A percentile compares a stretch with the other conserved stretches of the same genome.
Conservation (phyloP, 73 alveolate genomes). For the Urostyla sp. region DNA sequence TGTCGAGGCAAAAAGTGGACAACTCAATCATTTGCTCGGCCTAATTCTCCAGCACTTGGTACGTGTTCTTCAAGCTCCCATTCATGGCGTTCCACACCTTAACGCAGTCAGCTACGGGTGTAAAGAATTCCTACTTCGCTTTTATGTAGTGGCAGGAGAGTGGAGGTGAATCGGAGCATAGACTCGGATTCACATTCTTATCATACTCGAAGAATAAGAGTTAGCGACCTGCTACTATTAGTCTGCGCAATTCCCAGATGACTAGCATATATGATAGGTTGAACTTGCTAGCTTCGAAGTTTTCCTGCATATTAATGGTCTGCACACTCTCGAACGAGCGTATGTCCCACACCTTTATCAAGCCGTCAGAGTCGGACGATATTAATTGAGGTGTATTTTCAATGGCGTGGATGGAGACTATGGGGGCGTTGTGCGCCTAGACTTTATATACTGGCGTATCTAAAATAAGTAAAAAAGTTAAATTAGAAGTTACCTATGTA, state of each 20-base stretch:
- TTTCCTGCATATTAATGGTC: slow-evolving; percentile 78
- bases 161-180: slow-evolving; percentile 83
- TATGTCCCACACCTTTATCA: slow-evolving; percentile 85
- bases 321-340: slow-evolving; percentile 78
- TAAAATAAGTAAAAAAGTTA: too few relatives aligned
- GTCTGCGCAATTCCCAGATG: slow-evolving; percentile 72
- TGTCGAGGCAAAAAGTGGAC: slow-evolving; percentile 79
- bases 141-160: slow-evolving; percentile 73
- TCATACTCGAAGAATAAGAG: slow-evolving; percentile 83
- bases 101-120: slow-evolving; percentile 79
- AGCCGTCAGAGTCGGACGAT: slow-evolving; percentile 81
- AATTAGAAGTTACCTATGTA: slow-evolving; percentile 80
- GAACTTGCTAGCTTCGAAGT: slow-evolving; percentile 75
- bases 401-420: slow-evolving; percentile 75
- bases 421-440: slow-evolving; percentile 79
- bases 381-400: slow-evolving; percentile 79
- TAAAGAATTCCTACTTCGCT: slow-evolving; percentile 68
- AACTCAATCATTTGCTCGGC: slow-evolving; percentile 71
- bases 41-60: slow-evolving; percentile 44
- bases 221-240: slow-evolving; percentile 81
- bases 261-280: slow-evolving; percentile 70
- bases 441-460: slow-evolving; percentile 68
- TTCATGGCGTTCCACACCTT: slow-evolving; percentile 86
- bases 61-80: slow-evolving; percentile 78
- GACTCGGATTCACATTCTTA: slow-evolving; percentile 81